These are phyloP conservation scores for Bipolaris bicolor DNA, from an alignment of 2,329 filamentous ascomycete species.

Conservation along the genomic window DNA sequence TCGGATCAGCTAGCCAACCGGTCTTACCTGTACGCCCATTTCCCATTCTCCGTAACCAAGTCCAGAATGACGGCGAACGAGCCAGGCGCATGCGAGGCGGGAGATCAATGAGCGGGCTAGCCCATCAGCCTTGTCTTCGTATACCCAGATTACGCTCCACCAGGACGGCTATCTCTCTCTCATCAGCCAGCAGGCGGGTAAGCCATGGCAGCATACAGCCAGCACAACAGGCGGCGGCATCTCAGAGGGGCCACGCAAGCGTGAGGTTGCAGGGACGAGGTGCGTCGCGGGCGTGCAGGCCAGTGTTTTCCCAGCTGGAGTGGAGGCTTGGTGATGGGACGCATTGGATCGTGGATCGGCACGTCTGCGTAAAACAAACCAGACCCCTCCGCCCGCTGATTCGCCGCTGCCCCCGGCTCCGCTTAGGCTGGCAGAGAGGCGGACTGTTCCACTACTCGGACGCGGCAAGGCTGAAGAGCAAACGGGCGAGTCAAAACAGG, in stretches of 20 bases:
- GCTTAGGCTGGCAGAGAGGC: conserved; percentile 33
- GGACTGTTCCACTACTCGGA: conserved; percentile 36
- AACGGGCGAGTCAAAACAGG: conserved; percentile 14
- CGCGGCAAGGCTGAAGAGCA: conserved; percentile 37
- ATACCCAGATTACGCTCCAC: conserved; percentile 22
- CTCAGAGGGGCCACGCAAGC: conserved; percentile 15
- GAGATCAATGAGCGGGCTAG: conserved; percentile 25
- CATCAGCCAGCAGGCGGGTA: background rate
- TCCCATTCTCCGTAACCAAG: conserved; percentile 30
- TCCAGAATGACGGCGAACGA: conserved; percentile 25
- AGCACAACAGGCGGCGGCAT: conserved; percentile 13
- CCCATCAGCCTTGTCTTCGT: conserved; percentile 28
- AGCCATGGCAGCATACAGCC: conserved; percentile 22
- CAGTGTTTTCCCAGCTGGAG: conserved; percentile 21
- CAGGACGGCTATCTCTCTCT: background rate
- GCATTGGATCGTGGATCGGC: conserved; percentile 37
- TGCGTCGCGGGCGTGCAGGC: conserved; percentile 20
- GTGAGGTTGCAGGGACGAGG: conserved; percentile 15
- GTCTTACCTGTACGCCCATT: conserved; percentile 35
- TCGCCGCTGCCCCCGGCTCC: conserved; percentile 33
- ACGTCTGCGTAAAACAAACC: conserved; percentile 38
- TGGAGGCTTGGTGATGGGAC: conserved; percentile 25
- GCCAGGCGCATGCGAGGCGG: conserved; percentile 21
- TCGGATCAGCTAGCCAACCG: conserved; percentile 35
- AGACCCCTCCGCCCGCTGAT: conserved; percentile 33